Base-by-base conservation (phyloP, 1,139 yeast species). In the Taiozyma sp. region DNA sequence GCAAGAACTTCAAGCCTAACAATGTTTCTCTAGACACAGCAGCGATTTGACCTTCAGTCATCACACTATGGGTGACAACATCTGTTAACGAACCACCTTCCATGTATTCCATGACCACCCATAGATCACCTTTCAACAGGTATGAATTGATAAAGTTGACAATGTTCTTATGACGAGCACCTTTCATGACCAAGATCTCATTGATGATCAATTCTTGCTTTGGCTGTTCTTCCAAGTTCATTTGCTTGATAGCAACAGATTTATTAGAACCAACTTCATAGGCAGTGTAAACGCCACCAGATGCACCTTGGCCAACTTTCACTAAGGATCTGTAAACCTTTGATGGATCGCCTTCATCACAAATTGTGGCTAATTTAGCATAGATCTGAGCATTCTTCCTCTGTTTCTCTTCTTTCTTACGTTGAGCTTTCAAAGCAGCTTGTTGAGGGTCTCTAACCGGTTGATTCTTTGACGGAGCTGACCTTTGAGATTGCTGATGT, bases 71-170 rank as follows among this genome's bases (percentile, higher is more conserved):
- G 0, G 97, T 90, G 8, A 93, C 97, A 50, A 93, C 96, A 69
- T 93, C 98, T 0, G 99, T 93, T 58, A 93, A 74, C 2, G 96
- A 86, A 3, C 99, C 99, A 55, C 98, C 99, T 68, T 92, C 97
- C 98, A 93, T 92, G 66, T 88, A 92, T 70, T 92, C 98, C 99
- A 93, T 93, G 23, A 92, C 82, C 16, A 93, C 97, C 98, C 98
- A 93, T 54, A 93, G 74, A 60, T 90, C 96, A 41, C 83, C 71
- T 52, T 81, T 80, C 45, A 87, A 71, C 51, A 92, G 70, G 64
- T 83, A 92, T 0, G 97, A 86, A 63, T 91, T 96, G 57, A 92
- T 81, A 65, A 87, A 93, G 68, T 92, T 92, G 52, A 92, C 98
- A 69, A 92, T 92, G 65, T 92, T 92, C 40, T 88, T 84, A 66